These are phyloP conservation scores for Rhizoctonia solani DNA, from an alignment of 1,284 basidiomycete species.

Conservation along the genomic window DNA sequence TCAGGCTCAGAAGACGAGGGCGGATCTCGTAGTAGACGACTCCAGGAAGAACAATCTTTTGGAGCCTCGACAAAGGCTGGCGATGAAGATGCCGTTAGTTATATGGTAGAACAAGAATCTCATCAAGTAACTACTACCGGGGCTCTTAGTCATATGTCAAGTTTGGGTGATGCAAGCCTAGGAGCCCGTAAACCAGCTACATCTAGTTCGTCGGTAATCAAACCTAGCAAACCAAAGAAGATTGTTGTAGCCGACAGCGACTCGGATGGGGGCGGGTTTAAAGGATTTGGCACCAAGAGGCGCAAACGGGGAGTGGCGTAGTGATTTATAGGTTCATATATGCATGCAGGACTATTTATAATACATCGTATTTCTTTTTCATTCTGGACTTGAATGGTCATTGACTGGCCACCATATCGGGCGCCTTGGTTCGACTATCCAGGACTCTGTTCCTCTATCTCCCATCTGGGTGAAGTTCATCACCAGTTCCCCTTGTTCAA, in stretches of 20 bases:
- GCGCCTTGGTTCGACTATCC: constrained; percentile 60
- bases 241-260: constrained; percentile 26
- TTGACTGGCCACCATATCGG: constrained; percentile 69
- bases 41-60: constrained; percentile 7
- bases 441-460: constrained; percentile 43
- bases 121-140: neutral
- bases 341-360: neutral
- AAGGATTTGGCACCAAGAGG: constrained; percentile 30
- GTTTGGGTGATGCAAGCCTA: constrained; percentile 18
- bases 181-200: constrained; percentile 5
- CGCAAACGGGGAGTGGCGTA: constrained; percentile 16
- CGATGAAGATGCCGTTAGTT: constrained; percentile 26
- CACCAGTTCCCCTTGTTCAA: constrained; percentile 46
- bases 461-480: constrained; percentile 46
- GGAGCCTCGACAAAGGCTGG: neutral
- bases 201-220: constrained; percentile 1
- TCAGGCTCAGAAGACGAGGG: constrained; percentile 42
- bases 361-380: constrained; percentile 4
- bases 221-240: constrained; percentile 2
- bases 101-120: constrained; percentile 26
- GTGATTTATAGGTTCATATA: constrained; percentile 6
- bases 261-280: constrained; percentile 29
- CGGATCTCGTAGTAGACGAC: neutral
- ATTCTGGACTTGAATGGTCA: neutral
- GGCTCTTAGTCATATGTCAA: constrained; percentile 27